These are phyloP conservation scores for Tolypocladium endophyticum DNA, from an alignment of 2,329 filamentous ascomycete genomes.

Conservation along the genomic window DNA sequence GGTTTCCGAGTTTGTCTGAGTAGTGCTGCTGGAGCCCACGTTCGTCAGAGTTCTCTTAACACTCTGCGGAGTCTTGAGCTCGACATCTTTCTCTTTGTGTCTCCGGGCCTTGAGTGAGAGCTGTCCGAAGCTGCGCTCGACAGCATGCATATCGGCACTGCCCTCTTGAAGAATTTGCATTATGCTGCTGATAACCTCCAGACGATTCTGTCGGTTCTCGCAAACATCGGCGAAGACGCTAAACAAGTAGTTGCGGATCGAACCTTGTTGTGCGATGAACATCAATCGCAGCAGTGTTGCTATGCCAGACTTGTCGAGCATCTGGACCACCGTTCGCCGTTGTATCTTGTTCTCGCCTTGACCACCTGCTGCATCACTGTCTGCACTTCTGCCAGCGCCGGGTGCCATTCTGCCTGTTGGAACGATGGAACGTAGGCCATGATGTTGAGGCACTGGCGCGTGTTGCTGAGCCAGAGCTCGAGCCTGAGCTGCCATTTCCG, in stretches of 20 bases:
- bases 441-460: slow-evolving; percentile 13
- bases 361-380: slow-evolving; percentile 23
- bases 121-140: slow-evolving; percentile 91
- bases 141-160: slow-evolving; percentile 82
- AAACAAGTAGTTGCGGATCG: slow-evolving; percentile 73
- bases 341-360: slow-evolving; percentile 52
- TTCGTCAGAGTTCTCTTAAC: slow-evolving; percentile 66
- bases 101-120: slow-evolving; percentile 86
- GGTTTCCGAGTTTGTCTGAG: slow-evolving; percentile 65
- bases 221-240: slow-evolving; percentile 85
- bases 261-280: slow-evolving; percentile 91
- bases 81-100: slow-evolving; percentile 48
- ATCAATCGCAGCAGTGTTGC: slow-evolving; percentile 95
- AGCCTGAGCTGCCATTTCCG: slow-evolving; percentile 78
- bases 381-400: slow-evolving; percentile 9
- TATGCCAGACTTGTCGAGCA: slow-evolving; percentile 92
- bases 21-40: slow-evolving; percentile 30
- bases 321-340: slow-evolving; percentile 79
- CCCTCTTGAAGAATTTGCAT: slow-evolving; percentile 93
- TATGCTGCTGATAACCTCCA: slow-evolving; percentile 86
- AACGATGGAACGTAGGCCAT: slow-evolving; percentile 17
- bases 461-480: slow-evolving; percentile 51
- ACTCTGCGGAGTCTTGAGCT: slow-evolving; percentile 68
- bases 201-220: slow-evolving; percentile 90
- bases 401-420: slow-evolving; percentile 19